These are phyloP conservation scores for Dothideomycetes sp. DNA, from an alignment of 2,329 filamentous ascomycete species.

Conservation along the genomic window DNA sequence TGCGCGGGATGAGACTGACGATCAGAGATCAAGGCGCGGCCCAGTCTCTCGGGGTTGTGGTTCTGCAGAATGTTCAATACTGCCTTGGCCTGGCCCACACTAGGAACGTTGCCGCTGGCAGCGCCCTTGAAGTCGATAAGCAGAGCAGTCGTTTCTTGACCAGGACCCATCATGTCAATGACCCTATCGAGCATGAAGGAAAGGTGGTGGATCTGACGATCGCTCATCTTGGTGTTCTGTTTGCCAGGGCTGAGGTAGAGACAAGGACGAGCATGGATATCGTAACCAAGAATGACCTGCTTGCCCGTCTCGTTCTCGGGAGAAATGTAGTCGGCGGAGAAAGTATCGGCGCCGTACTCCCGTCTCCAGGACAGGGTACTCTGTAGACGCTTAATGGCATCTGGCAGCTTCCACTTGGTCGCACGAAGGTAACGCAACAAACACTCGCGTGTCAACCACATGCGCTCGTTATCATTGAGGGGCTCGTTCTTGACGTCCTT, in stretches of 20 bases:
- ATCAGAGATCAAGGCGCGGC: conserved; percentile 81
- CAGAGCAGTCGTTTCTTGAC: conserved; percentile 77
- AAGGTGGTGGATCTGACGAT: conserved; percentile 83
- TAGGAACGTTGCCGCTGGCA: conserved; percentile 66
- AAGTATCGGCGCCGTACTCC: conserved; percentile 73
- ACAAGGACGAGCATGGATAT: conserved; percentile 76
- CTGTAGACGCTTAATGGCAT: conserved; percentile 70
- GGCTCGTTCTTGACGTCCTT: conserved; percentile 51
- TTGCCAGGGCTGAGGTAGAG: conserved; percentile 81
- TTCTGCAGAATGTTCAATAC: conserved; percentile 87
- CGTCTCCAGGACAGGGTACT: conserved; percentile 79
- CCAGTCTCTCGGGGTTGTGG: conserved; percentile 89
- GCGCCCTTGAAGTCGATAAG: conserved; percentile 86
- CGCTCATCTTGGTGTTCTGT: conserved; percentile 83
- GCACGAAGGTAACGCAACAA: conserved; percentile 87
- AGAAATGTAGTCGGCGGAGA: conserved; percentile 79
- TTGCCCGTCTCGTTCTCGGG: conserved; percentile 96
- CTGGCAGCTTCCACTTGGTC: conserved; percentile 74
- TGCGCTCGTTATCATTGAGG: conserved; percentile 68
- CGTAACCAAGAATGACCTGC: conserved; percentile 80
- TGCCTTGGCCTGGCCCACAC: conserved; percentile 66
- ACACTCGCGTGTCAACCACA: conserved; percentile 89
- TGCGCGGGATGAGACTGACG: conserved; percentile 43
- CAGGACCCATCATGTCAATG: conserved; percentile 76
- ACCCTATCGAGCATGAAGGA: conserved; percentile 93